Conservation (phyloP, 768 basidiomycete genomes). For the Sarcodon aspratus region DNA sequence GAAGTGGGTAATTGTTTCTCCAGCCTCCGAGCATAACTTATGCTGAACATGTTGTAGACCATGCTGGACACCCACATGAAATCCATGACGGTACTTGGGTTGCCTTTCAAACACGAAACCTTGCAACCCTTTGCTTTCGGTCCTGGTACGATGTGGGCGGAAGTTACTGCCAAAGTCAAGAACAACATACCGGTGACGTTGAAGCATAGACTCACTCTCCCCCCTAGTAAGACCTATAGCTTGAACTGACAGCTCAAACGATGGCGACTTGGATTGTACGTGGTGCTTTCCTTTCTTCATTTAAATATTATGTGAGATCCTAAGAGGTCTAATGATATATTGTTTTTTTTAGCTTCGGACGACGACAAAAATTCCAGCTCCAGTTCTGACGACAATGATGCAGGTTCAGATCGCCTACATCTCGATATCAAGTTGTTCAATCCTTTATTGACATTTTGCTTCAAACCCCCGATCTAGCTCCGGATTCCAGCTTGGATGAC, state of each 20-base stretch:
- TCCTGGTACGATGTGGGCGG: conserved; percentile 46
- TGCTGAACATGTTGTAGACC: conserved; percentile 24
- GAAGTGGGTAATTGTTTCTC: conserved; percentile 31
- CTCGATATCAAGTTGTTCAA: no score
- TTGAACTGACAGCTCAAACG: conserved; percentile 42
- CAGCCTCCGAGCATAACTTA: not conserved
- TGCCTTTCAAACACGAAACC: conserved; percentile 63
- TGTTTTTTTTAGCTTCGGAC: not conserved
- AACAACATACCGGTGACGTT: conserved; percentile 86
- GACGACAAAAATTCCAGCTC: not conserved
- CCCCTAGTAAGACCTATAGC: conserved; percentile 90
- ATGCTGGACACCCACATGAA: conserved; percentile 84
- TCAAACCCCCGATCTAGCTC: no score
- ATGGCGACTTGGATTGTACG: conserved; percentile 10
- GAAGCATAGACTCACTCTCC: conserved; percentile 77
- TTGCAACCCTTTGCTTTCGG: conserved; percentile 77
- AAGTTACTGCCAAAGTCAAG: conserved; percentile 69
- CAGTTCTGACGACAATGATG: no score
- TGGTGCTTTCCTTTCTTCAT: not conserved
- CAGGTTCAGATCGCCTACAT: no score
- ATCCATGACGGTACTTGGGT: conserved; percentile 77
- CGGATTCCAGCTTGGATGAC: no score
- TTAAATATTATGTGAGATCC: not conserved
- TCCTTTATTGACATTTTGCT: no score
- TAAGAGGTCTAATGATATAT: not conserved